Evolutionary conservation across 345 rosid species (phyloP), one percentile per base, ranked within the genome.

Genomic region (Zanthoxylum bungeanum): DNA sequence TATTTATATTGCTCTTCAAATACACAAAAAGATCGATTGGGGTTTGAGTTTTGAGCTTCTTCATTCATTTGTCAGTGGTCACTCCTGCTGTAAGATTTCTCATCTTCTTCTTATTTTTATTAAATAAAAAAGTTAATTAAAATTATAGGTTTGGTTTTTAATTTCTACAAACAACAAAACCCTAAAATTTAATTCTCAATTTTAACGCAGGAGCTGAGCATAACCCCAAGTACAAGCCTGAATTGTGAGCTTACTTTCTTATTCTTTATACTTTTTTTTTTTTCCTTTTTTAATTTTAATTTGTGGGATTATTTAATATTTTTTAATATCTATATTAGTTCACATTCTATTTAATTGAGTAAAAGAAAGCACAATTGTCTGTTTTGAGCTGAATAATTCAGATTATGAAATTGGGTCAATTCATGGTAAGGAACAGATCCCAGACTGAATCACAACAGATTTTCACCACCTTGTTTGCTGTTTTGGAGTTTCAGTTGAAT

Each of bases 191-290:
- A 28, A 49, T 49, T 64, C 14, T 31, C 30, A n/a, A 4, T 58
- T 17, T 22, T 19, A 58, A 58, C 12, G 19, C n/a, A n/a, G n/a
- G n/a, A n/a, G n/a, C n/a, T n/a, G 62, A 31, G n/a, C n/a, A 30
- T 0, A 17, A 47, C 58, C n/a, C 12, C 33, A 40, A 25, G 25
- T 1, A 3, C 58, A 21, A 10, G 42, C n/a, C 70, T n/a, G 16
- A 49, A 49, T 50, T 19, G 70, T 66, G 70, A 66, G 70, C 49
- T 49, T 37, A 22, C 19, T 50, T 12, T 49, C 30, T 25, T n/a
- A n/a, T n/a, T n/a, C n/a, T 27, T 44, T 9, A 42, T 36, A 28
- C 67, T 63, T 31, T 46, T 58, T 42, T 40, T 24, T 16, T 5
- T 40, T 21, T 42, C 2, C 6, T 42, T 1, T 40, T 25, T 63